Base-by-base conservation (phyloP, 2,329 filamentous ascomycete species). In the Neoscytalidium dimidiatum region DNA sequence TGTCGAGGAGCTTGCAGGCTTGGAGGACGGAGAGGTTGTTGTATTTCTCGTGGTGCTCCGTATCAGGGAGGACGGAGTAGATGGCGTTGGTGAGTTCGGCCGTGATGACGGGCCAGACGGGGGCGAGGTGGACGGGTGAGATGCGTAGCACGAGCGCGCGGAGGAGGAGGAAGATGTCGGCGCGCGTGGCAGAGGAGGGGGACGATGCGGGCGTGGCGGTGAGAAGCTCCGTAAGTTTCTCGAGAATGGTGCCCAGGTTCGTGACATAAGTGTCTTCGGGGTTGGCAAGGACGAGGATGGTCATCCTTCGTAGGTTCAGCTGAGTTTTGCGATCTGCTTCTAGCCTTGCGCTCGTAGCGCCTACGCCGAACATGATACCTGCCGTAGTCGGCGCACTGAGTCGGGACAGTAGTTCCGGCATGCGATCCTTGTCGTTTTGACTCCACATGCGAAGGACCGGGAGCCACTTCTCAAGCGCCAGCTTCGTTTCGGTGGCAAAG, bases 341-440 rank as follows among this genome's bases (percentile, higher is more conserved):
- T n/a, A 96, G 86, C 66, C 95, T 86, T 38, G 95, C 95, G 48
- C 94, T 96, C 23, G 92, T 93, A 6, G 95, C 95, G 11, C 96
- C 96, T 0, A 99, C 95, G n/a, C 95, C 95, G 73, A 99, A 99
- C 75, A 99, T 94, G 70, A 99, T 96, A 8, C 95, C 95, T 0
- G 96, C 95, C 14, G 94, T 94, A 1, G 94, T 92, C 5, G 95
- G 95, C 3, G 94, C 86, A 5, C 89, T 89, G 67, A 99, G 86
- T 21, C 92, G 90, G 41, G 86, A 83, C 8, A 98, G 79, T 3
- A 97, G 82, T 67, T 99, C 95, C 0, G 89, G 82, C 79, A 99
- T 85, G 52, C 91, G 88, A 64, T 97, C 94, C 78, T 96, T 97
- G 76, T 99, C 95, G 17, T 87, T 87, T 14, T 94, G 80, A 3